Conservation (phyloP, 306 rosid genomes). For the Adenanthera pavonina region DNA sequence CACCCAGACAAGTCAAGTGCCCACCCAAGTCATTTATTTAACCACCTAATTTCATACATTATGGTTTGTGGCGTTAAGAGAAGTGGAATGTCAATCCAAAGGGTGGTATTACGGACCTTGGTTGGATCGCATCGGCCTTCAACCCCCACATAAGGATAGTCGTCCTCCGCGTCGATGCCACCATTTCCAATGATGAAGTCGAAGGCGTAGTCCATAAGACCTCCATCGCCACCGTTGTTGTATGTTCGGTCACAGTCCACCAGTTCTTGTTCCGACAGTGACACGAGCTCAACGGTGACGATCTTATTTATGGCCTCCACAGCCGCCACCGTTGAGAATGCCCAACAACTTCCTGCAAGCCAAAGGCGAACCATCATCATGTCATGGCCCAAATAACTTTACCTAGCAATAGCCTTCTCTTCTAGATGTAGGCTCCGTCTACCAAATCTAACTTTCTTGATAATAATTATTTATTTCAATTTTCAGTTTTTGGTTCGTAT, state of each 20-base stretch:
- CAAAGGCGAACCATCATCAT: not conserved
- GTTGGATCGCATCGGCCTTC: constrained; percentile 49
- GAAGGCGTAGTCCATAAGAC: constrained; percentile 76
- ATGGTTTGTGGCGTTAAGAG: not conserved
- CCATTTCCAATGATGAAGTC: constrained; percentile 71
- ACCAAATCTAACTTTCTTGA: too few species aligned
- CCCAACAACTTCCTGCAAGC: constrained; percentile 72
- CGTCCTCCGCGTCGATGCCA: constrained; percentile 59
- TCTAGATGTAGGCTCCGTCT: too few species aligned
- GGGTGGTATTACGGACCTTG: constrained; percentile 37
- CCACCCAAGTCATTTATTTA: not conserved
- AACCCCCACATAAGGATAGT: constrained; percentile 64
- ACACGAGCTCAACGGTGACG: constrained; percentile 50
- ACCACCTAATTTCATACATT: not conserved
- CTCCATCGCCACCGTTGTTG: constrained; percentile 69
- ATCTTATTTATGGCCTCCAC: constrained; percentile 74
- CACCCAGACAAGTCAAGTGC: not conserved
- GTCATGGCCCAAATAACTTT: not conserved
- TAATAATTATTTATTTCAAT: too few species aligned
- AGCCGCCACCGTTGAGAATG: constrained; percentile 66
- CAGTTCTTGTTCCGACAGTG: constrained; percentile 71
- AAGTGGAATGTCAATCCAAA: not conserved
- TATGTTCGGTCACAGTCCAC: constrained; percentile 62
- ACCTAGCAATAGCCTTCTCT: not conserved
- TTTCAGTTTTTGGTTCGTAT: too few species aligned